phyloP scores from a whole-genome alignment of 768 basidiomycete genomes.

The Dioszegia aurantiaca region DNA sequence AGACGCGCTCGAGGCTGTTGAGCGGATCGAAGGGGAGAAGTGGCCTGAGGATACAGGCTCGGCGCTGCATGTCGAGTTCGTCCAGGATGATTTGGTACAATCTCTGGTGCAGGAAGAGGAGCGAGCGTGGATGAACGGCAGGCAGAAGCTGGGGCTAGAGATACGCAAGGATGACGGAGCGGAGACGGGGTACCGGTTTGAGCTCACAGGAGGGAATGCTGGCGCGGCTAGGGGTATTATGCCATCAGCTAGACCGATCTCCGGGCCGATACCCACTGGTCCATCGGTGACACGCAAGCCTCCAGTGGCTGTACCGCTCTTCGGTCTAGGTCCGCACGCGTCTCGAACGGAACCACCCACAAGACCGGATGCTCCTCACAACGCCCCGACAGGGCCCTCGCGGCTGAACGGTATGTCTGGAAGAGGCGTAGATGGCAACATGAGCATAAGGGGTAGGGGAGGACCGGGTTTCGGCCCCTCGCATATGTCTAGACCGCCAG shows the following conservation, averaged over 20 bases:
- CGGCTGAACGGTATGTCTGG: not conserved
- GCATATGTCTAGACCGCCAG: not conserved
- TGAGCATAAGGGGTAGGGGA: conserved; percentile 12
- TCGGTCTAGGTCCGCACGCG: conserved; percentile 9
- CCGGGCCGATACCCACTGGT: not conserved
- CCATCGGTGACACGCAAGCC: conserved; percentile 8
- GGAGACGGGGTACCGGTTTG: conserved; percentile 25
- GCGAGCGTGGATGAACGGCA: conserved; percentile 47
- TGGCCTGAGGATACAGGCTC: conserved; percentile 45
- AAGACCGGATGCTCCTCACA: not conserved
- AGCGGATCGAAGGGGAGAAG: conserved; percentile 31
- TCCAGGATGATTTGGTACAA: conserved; percentile 37
- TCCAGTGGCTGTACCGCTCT: conserved; percentile 9
- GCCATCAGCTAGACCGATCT: conserved; percentile 4
- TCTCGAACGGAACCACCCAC: not conserved
- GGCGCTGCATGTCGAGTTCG: conserved; percentile 42
- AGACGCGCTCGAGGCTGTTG: conserved; percentile 29
- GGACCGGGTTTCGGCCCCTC: conserved; percentile 3
- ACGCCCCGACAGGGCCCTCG: conserved; percentile 15
- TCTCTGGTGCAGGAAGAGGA: conserved; percentile 47
- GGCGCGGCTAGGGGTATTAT: conserved; percentile 16
- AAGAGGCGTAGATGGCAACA: not conserved
- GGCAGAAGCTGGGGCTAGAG: conserved; percentile 44
- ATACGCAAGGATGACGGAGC: conserved; percentile 27
- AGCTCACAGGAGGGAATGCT: conserved; percentile 11